Base-by-base conservation (phyloP, 2,329 filamentous ascomycete genomes). In the Sporothrix curviconia region DNA sequence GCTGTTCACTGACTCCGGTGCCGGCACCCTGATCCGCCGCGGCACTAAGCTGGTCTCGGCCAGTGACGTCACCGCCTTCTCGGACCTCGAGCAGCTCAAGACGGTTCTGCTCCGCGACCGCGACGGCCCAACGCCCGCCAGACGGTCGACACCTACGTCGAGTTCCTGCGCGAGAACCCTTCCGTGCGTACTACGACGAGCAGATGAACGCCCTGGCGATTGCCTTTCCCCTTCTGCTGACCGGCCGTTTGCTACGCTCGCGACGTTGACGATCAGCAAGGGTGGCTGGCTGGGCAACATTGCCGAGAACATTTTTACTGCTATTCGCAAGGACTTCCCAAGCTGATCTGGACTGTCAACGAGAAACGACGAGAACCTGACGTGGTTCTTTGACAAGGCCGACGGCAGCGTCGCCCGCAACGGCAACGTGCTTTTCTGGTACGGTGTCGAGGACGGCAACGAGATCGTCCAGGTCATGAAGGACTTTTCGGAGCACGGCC, bases 361-460 rank as follows among this genome's bases (percentile, higher is more conserved):
- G 87, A 92, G 68, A 88, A n/a, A 95, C 64, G 92, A 97, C 66
- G 92, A 97, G 80, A 96, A 97, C 71, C 78, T 97, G 66, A 92
- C 90, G 11, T 97, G 92, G 94, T 96, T 97, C 78, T 95, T 95
- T 65, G 92, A 96, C 73, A 96, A 96, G 79, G 88, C 92, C 9
- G 91, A 96, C 65, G 92, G 94, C 57, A 96, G 90, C 72, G 82
- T 96, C 66, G 90, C 87, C 61, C 84, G 86, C 57, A 85, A 90
- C 64, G 90, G 90, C 59, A 90, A 92, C 68, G 90, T 96, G 39
- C 85, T 97, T 68, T 97, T 97, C 79, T 97, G 92, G 89, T 96
- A 95, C 71, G 92, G 92, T 54, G 84, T 94, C 59, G 88, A 94
- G 63, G 85, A 85, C 56, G 84, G 86, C 32, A 85, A 90, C 53